Percentiles rank a stretch among this genome's conserved stretches.
Conservation (phyloP, 441 rosid species). For the Populus tomentosa region DNA sequence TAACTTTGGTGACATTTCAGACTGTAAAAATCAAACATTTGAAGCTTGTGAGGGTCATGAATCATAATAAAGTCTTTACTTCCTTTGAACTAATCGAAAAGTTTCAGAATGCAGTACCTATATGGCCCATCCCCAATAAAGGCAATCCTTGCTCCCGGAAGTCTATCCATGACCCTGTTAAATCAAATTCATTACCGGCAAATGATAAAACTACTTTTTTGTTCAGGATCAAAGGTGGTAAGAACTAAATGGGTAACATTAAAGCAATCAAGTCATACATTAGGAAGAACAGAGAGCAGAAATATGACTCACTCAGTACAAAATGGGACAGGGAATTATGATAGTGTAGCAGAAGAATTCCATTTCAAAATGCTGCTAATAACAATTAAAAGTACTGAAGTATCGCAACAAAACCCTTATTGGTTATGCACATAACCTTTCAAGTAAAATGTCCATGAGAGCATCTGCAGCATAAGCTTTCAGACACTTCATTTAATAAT, state of each 20-base stretch:
- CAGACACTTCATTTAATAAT: not conserved
- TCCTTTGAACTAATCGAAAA: not conserved
- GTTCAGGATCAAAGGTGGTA: not conserved
- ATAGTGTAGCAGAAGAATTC: not conserved
- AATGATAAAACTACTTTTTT: not conserved
- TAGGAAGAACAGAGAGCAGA: not conserved
- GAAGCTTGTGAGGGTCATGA: not conserved
- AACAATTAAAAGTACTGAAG: not conserved
- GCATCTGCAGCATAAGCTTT: not conserved
- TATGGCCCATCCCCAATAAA: constrained; percentile 95
- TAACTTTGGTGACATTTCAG: not conserved
- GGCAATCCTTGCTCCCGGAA: constrained; percentile 89
- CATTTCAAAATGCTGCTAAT: not conserved
- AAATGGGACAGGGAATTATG: not conserved
- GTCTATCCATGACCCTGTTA: constrained; percentile 86
- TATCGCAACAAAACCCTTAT: not conserved
- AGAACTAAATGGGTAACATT: not conserved
- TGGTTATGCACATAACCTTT: not conserved
- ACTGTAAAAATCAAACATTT: not conserved
- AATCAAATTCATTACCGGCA: constrained; percentile 3
- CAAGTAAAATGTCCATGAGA: not conserved
- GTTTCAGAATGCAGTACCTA: constrained; percentile 39
- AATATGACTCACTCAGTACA: not conserved
- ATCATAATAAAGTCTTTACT: not conserved
- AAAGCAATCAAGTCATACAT: not conserved